Percentiles rank a stretch among this genome's conserved stretches.
Evolutionary conservation across 2,329 filamentous ascomycete genomes (phyloP).

Genomic region (Cryphonectria radicalis): DNA sequence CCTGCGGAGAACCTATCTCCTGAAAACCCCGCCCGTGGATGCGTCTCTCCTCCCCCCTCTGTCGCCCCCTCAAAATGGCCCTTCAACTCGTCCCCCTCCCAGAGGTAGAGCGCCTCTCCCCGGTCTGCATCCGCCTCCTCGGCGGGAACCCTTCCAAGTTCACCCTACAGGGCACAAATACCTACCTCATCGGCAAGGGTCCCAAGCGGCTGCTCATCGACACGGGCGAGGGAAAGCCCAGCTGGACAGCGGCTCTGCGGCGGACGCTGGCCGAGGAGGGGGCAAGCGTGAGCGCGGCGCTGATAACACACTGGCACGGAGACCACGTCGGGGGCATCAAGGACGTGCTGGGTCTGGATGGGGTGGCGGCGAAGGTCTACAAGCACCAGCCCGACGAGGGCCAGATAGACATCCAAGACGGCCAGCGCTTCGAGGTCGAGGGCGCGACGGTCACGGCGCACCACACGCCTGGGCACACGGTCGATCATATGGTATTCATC

Average conservation of each 20-base stretch:
- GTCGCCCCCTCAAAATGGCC: conserved; percentile 54
- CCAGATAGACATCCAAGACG: conserved; percentile 49
- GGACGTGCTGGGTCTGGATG: conserved; percentile 66
- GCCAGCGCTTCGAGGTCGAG: conserved; percentile 52
- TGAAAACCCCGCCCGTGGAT: conserved; percentile 3
- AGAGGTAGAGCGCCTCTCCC: conserved; percentile 77
- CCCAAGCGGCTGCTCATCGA: conserved; percentile 79
- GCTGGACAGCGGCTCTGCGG: conserved; percentile 72
- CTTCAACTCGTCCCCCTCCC: conserved; percentile 67
- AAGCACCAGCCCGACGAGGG: conserved; percentile 56
- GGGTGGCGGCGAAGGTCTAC: conserved; percentile 62
- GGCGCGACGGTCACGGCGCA: conserved; percentile 66
- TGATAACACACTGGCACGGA: conserved; percentile 91
- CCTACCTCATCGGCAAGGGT: conserved; percentile 86
- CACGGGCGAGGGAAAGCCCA: conserved; percentile 79
- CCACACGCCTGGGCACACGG: conserved; percentile 71
- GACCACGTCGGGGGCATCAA: conserved; percentile 82
- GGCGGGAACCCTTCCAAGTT: conserved; percentile 91
- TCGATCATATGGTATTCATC: conserved; percentile 70
- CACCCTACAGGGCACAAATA: conserved; percentile 82
- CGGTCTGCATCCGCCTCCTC: conserved; percentile 79
- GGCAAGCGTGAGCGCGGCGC: conserved; percentile 67
- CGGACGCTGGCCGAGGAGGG: conserved; percentile 68
- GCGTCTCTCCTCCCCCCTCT: conserved; percentile 14
- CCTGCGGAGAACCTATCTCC: neutral